Evolutionary conservation across 768 basidiomycete genomes (phyloP), one percentile per base, ranked within the genome.

Genomic region (Ephemerocybe angulata): DNA sequence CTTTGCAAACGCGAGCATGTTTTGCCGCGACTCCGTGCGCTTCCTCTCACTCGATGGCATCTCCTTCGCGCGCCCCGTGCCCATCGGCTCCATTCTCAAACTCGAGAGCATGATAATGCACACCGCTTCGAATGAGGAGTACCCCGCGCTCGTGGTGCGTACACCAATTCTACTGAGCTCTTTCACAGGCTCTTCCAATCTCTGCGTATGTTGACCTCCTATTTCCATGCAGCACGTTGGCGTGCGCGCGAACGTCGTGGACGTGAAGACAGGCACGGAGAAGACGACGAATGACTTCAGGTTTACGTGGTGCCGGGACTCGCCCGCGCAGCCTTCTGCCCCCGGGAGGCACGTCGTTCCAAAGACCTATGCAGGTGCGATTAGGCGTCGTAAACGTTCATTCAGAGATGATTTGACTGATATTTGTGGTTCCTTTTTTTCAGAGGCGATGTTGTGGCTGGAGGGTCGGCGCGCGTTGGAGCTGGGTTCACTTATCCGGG

Each of bases 391-490:
- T n/a, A n/a, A n/a, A n/a, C n/a, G n/a, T n/a, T n/a, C n/a, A n/a
- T n/a, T n/a, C n/a, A n/a, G 33, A 35, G 25, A 28, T 62, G 24
- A 19, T 11, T 17, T 15, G 42, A 30, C 47, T 38, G 6, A 35
- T 28, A 25, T 46, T 19, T 28, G 3, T 28, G 11, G 5, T 12
- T 12, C 4, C 2, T 48, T 30, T 38, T 64, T 58, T 55, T 31
- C 69, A 85, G 92, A 93, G 66, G 85, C 88, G 5, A 93, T 94
- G 90, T 69, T 84, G 24, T 93, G 89, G 85, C 70, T 93, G 22
- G 90, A 93, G 66, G 90, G 86, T 0, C 82, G 80, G 55, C 76
- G 90, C 4, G 84, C 88, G 2, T 72, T 91, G 6, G 84, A 86
- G 63, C 69, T 88, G 41, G 88, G 88, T 3, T 77, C 78, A 29